Evolutionary conservation across 768 basidiomycete species (phyloP).

Genomic region (Amanita exitialis): DNA sequence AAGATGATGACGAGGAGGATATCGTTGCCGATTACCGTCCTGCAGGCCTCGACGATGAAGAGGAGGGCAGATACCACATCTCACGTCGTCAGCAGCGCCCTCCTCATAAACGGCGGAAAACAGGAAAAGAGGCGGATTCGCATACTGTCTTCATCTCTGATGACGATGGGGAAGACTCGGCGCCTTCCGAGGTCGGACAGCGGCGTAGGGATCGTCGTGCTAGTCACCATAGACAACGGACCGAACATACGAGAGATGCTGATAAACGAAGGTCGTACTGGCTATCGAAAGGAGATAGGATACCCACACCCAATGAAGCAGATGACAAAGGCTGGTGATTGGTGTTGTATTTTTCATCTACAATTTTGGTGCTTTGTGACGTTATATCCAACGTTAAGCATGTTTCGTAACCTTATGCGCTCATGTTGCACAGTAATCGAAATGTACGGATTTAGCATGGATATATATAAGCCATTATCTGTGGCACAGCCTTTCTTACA

Average conservation of each 20-base stretch:
- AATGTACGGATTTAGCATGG: no score
- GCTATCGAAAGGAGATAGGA: slow-evolving; percentile 42
- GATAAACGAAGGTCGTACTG: slow-evolving; percentile 42
- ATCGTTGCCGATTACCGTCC: slow-evolving; percentile 15
- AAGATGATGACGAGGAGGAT: slow-evolving; percentile 26
- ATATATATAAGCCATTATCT: no score
- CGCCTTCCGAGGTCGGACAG: slow-evolving; percentile 15
- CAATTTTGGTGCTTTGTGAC: background rate
- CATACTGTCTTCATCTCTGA: slow-evolving; percentile 44
- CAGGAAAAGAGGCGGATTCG: slow-evolving; percentile 25
- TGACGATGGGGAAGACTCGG: slow-evolving; percentile 26
- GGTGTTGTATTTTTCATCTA: background rate
- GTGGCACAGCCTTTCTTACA: no score
- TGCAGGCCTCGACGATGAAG: slow-evolving; percentile 25
- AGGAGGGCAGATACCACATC: slow-evolving; percentile 50
- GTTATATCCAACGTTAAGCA: no score
- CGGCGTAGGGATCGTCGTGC: slow-evolving; percentile 8
- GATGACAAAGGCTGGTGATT: slow-evolving; percentile 9
- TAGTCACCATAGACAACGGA: background rate
- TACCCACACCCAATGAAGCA: slow-evolving; percentile 15
- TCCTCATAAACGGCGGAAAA: slow-evolving; percentile 35
- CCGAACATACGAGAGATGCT: slow-evolving; percentile 14
- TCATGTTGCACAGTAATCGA: no score
- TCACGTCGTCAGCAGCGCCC: slow-evolving; percentile 24
- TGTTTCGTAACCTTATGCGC: no score